phyloP scores from a whole-genome alignment of 495 filamentous ascomycete genomes.

The Aspergillus haitiensis region DNA sequence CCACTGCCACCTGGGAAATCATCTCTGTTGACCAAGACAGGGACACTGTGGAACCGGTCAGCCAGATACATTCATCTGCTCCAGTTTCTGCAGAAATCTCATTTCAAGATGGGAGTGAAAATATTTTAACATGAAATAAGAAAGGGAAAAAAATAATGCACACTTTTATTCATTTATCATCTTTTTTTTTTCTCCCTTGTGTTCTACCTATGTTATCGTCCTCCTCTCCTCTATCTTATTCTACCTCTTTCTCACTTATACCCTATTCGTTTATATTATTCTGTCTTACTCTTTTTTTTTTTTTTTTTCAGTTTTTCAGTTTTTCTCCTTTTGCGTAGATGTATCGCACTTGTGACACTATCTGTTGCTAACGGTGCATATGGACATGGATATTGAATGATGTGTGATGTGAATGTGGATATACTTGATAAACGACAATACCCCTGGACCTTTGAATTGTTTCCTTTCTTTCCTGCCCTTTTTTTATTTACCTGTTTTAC shows the following conservation, averaged over 20 bases:
- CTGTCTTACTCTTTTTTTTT: not conserved
- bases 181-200: not conserved
- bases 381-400: not conserved
- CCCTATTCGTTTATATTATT: not conserved
- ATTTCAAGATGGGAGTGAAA: constrained; percentile 2
- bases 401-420: not conserved
- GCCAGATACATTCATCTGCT: constrained; percentile 9
- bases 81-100: constrained; percentile 12
- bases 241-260: not conserved
- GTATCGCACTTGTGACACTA: not conserved
- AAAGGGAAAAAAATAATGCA: not conserved
- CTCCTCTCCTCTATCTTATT: not conserved
- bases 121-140: not conserved
- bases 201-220: not conserved
- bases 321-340: not conserved
- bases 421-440: not conserved
- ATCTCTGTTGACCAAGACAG: constrained; percentile 7
- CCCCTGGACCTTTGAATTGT: not conserved
- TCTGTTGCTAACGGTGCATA: not conserved
- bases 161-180: not conserved
- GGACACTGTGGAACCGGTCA: constrained; percentile 12
- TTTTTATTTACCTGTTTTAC: not conserved
- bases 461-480: not conserved
- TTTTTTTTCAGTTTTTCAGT: too few species aligned
- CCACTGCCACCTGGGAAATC: constrained; percentile 10